Evolutionary conservation across 768 basidiomycete genomes (phyloP), one percentile per base, ranked within the genome.

Genomic region (Fomitopsis pulvina): DNA sequence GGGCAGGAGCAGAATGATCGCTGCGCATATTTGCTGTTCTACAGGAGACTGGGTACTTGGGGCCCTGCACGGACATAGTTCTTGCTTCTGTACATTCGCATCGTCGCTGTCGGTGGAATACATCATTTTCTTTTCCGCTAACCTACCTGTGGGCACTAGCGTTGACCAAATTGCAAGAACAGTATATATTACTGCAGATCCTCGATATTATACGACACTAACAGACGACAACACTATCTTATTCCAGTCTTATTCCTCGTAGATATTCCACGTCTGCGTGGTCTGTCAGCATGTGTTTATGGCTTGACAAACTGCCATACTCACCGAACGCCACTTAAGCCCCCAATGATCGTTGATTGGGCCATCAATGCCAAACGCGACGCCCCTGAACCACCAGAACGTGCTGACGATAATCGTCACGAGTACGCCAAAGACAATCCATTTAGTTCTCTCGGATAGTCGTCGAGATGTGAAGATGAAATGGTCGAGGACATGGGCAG

Each of bases 311-410:
- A 24, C 10, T 37, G 4, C 21, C 29, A 30, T 4, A 67, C 75
- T 25, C 47, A 78, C 79, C 62, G 77, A 72, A 52, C 92, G 77
- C 93, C 92, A 96, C 52, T 68, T 60, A 53, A 92, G 69, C 0
- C 92, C 92, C 77, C 77, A 79, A 59, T 92, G 80, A 0, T 92
- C 80, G 50, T 74, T 76, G 49, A 96, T 73, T 2, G 92, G 87
- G 0, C 95, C 96, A n/a, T 86, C 78, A 41, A 97, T 87, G 1
- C 96, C 95, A 67, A 90, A 92, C 2, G 92, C 89, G 26, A 95
- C 67, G 20, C 80, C 85, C 56, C 76, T 86, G 72, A 96, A 98
- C 92, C 91, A 95, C 90, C 88, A 95, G 74, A 96, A 99, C 47
- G 77, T 79, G n/a, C 71, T 73, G 6, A 95, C 60, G 55, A 97